phyloP scores from a whole-genome alignment of 108 stramenopile species.

The Discostella pseudostelligera region DNA sequence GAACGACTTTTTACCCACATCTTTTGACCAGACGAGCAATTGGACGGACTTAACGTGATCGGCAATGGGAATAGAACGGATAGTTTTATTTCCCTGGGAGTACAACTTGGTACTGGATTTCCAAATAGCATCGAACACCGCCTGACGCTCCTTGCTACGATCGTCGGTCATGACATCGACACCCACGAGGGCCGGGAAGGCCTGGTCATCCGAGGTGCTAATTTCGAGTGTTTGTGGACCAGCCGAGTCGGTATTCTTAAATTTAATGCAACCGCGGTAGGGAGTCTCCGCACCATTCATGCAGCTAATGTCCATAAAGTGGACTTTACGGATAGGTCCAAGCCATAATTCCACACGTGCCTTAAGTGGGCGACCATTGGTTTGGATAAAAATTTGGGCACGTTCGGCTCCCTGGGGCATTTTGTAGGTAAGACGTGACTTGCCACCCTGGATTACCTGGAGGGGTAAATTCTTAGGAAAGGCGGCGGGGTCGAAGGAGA shows the following conservation, averaged over 20 bases:
- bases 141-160: slow-evolving; percentile 52
- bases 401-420: slow-evolving; percentile 63
- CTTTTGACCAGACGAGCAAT: slow-evolving; percentile 55
- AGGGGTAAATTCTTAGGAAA: slow-evolving; percentile 62
- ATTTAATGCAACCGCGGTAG: slow-evolving; percentile 64
- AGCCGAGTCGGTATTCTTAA: slow-evolving; percentile 57
- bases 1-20: slow-evolving; percentile 71
- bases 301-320: slow-evolving; percentile 56
- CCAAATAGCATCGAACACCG: slow-evolving; percentile 56
- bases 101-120: slow-evolving; percentile 37
- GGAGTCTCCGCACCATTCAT: slow-evolving; percentile 65
- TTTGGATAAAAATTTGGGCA: slow-evolving; percentile 50
- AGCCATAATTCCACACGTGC: slow-evolving; percentile 68
- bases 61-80: slow-evolving; percentile 65
- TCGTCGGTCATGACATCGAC: slow-evolving; percentile 59
- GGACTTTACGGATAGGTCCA: slow-evolving; percentile 64
- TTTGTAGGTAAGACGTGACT: slow-evolving; percentile 63
- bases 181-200: slow-evolving; percentile 64
- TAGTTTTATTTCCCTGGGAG: slow-evolving; percentile 53
- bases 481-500: slow-evolving; percentile 41
- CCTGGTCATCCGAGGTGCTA: slow-evolving; percentile 49
- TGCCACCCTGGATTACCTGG: slow-evolving; percentile 65
- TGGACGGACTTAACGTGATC: slow-evolving; percentile 64
- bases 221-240: slow-evolving; percentile 56
- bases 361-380: slow-evolving; percentile 70